Evolutionary conservation across 2,329 filamentous ascomycete genomes (phyloP).

Genomic region (Alternaria ventricosa): DNA sequence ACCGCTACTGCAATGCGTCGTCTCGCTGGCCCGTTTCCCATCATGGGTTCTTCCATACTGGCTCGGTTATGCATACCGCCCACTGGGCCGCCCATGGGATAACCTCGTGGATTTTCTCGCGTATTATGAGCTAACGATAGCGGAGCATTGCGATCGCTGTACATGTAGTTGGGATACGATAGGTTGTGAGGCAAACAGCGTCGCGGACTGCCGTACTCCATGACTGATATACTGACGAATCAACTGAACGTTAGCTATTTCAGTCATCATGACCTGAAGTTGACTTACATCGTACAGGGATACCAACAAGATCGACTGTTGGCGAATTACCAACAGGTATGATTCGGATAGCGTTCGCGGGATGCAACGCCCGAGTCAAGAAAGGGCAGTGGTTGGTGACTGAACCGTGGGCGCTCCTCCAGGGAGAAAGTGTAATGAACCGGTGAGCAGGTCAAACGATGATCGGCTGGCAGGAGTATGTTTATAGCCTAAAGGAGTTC

Average conservation of each 20-base stretch:
- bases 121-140: slow-evolving; percentile 22
- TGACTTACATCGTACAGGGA: background rate
- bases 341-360: background rate
- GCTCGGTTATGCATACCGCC: slow-evolving; percentile 18
- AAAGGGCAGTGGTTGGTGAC: background rate
- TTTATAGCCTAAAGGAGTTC: slow-evolving; percentile 26
- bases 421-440: background rate
- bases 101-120: slow-evolving; percentile 35
- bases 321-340: background rate
- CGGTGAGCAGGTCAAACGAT: slow-evolving; percentile 11
- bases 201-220: slow-evolving; percentile 22
- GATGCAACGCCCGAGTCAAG: background rate
- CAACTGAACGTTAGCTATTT: background rate
- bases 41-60: slow-evolving; percentile 28
- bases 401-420: slow-evolving; percentile 3
- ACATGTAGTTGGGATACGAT: slow-evolving; percentile 26
- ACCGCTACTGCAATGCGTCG: slow-evolving; percentile 58
- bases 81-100: slow-evolving; percentile 31
- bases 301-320: background rate
- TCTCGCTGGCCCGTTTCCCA: slow-evolving; percentile 49
- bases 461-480: slow-evolving; percentile 10
- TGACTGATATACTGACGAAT: slow-evolving; percentile 12
- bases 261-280: background rate
- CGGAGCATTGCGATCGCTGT: slow-evolving; percentile 32
- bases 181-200: slow-evolving; percentile 23